phyloP scores from a whole-genome alignment of 2,329 filamentous ascomycete species.

The Colletotrichum orchidophilum region DNA sequence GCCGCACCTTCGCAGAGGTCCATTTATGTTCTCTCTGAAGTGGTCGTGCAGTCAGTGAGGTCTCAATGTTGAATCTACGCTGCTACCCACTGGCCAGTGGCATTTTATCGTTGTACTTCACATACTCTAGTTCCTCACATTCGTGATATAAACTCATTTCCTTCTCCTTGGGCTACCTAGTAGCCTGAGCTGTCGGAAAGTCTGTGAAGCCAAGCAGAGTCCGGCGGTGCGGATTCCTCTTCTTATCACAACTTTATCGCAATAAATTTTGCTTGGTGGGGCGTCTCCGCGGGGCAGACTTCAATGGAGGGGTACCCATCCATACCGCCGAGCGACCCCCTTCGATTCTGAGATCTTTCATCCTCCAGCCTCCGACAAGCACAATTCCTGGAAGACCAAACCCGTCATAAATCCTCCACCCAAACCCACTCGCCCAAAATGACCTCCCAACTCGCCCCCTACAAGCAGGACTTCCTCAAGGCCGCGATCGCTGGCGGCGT shows the following conservation, averaged over 20 bases:
- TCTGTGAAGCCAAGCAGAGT: neutral
- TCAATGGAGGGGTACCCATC: slow-evolving; percentile 22
- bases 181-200: neutral
- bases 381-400: slow-evolving; percentile 11
- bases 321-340: neutral
- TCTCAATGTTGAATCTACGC: no score
- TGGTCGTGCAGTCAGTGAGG: neutral
- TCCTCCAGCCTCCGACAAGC: slow-evolving; percentile 24
- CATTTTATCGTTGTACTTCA: no score
- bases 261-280: slow-evolving; percentile 14
- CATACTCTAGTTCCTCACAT: neutral
- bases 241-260: neutral
- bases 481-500: slow-evolving; percentile 74
- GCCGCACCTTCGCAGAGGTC: neutral
- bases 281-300: slow-evolving; percentile 27
- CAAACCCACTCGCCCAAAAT: slow-evolving; percentile 41
- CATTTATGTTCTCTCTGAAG: no score
- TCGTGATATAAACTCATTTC: neutral
- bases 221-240: neutral
- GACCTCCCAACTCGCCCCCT: slow-evolving; percentile 60
- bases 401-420: neutral
- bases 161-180: neutral
- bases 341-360: slow-evolving; percentile 8
- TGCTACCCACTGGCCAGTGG: no score
- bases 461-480: slow-evolving; percentile 79